phyloP scores from a whole-genome alignment of 1,284 basidiomycete species.

The Lentinus polychrous region DNA sequence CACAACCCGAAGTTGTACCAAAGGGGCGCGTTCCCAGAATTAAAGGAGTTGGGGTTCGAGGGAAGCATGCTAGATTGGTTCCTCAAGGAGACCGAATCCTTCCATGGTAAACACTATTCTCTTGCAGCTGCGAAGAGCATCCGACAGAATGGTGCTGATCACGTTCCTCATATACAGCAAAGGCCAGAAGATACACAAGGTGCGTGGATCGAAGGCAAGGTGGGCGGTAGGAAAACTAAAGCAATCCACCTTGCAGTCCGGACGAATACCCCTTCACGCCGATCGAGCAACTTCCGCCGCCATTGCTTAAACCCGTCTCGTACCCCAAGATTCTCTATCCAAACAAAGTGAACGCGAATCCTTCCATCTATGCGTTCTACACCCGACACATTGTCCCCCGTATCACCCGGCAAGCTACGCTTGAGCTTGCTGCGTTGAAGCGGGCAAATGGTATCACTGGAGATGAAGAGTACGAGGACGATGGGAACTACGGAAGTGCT shows the following conservation, averaged over 20 bases:
- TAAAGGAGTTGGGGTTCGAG: conserved; percentile 63
- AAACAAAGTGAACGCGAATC: conserved; percentile 84
- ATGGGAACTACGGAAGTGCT: conserved; percentile 96
- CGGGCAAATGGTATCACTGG: conserved; percentile 60
- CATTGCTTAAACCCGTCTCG: conserved; percentile 71
- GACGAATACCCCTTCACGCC: conserved; percentile 96
- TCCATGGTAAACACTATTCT: conserved; percentile 65
- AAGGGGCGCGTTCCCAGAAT: conserved; percentile 72
- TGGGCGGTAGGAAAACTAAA: neutral
- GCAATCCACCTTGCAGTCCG: conserved; percentile 48
- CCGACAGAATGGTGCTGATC: no score
- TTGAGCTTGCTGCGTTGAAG: conserved; percentile 52
- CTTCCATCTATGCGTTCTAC: conserved; percentile 88
- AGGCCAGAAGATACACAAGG: conserved; percentile 91
- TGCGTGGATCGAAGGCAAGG: no score
- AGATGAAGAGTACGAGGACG: conserved; percentile 71
- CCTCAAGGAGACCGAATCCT: conserved; percentile 87
- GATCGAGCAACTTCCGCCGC: conserved; percentile 64
- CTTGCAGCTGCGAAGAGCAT: neutral
- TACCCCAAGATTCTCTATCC: conserved; percentile 81
- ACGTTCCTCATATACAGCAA: conserved; percentile 47
- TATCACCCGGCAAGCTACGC: conserved; percentile 68
- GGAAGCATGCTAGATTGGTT: conserved; percentile 98
- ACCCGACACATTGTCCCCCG: conserved; percentile 74
- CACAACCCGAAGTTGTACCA: conserved; percentile 91